These are phyloP conservation scores for Leptosphaerulina australis DNA, from an alignment of 2,329 filamentous ascomycete genomes.

Conservation along the genomic window DNA sequence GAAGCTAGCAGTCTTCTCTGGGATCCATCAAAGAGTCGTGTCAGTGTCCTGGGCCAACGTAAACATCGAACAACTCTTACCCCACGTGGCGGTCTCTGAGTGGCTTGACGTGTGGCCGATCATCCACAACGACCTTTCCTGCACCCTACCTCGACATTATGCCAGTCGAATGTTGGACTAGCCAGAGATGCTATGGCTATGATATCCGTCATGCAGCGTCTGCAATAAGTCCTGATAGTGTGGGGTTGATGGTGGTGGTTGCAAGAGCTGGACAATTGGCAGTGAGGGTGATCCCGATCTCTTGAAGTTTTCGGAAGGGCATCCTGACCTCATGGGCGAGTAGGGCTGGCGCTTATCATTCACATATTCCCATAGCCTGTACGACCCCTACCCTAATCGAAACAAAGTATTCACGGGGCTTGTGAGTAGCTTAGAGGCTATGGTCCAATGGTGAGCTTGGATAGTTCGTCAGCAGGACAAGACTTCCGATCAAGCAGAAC, in stretches of 20 bases:
- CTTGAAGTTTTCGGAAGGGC: slow-evolving; percentile 31
- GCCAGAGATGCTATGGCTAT: slow-evolving; percentile 6
- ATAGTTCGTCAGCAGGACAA: slow-evolving; percentile 30
- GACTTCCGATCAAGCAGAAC: slow-evolving; percentile 28
- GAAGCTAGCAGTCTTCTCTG: slow-evolving; percentile 16
- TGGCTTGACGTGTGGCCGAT: slow-evolving; percentile 49
- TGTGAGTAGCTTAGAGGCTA: slow-evolving; percentile 18
- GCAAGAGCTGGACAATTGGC: slow-evolving; percentile 24
- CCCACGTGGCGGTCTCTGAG: slow-evolving; percentile 53
- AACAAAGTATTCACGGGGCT: slow-evolving; percentile 28
- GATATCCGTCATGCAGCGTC: slow-evolving; percentile 7
- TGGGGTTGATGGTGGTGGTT: neutral
- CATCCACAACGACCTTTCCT: slow-evolving; percentile 27
- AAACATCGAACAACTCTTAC: slow-evolving; percentile 25
- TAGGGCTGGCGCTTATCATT: slow-evolving; percentile 43
- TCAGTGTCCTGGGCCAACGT: slow-evolving; percentile 30
- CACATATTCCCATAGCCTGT: slow-evolving; percentile 38
- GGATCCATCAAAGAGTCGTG: slow-evolving; percentile 21
- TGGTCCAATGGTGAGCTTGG: slow-evolving; percentile 37
- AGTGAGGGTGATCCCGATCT: slow-evolving; percentile 31
- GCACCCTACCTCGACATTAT: slow-evolving; percentile 22
- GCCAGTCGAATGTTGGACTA: neutral
- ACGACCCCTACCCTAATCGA: slow-evolving; percentile 32
- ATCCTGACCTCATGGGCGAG: slow-evolving; percentile 30
- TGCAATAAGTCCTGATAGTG: neutral